These are phyloP conservation scores for Sarocladium strictum DNA, from an alignment of 2,329 filamentous ascomycete genomes.

Conservation along the genomic window DNA sequence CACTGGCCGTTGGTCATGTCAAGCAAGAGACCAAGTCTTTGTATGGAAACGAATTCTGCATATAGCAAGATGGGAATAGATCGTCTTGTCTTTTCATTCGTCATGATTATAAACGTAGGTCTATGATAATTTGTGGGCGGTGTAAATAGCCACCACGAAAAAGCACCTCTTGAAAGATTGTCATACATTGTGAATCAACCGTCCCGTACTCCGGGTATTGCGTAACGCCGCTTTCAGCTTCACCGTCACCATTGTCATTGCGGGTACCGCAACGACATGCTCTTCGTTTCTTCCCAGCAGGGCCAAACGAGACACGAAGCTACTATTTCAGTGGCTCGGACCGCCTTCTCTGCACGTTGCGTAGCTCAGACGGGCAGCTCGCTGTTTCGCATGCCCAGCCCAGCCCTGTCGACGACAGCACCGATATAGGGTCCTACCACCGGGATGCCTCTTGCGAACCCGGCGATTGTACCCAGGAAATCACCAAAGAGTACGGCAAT, in stretches of 20 bases:
- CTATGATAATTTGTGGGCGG: not conserved
- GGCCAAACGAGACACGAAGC: too few species aligned
- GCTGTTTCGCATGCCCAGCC: slow-evolving; percentile 64
- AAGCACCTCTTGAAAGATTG: not conserved
- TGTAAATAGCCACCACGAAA: not conserved
- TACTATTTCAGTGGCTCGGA: not conserved
- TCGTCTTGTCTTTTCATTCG: slow-evolving; percentile 7
- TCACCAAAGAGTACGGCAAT: slow-evolving; percentile 93
- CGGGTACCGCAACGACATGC: too few species aligned
- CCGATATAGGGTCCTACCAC: slow-evolving; percentile 84
- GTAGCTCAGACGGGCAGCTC: slow-evolving; percentile 65
- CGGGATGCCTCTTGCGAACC: slow-evolving; percentile 79
- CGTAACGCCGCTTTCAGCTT: not conserved
- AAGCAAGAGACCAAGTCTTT: not conserved
- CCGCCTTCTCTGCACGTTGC: not conserved
- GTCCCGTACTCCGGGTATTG: slow-evolving; percentile 4
- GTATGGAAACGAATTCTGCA: slow-evolving; percentile 4
- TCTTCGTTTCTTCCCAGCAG: not conserved
- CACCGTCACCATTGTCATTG: not conserved
- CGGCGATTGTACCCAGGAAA: slow-evolving; percentile 86
- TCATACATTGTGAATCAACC: not conserved
- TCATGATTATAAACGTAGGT: not conserved
- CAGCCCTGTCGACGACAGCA: slow-evolving; percentile 62
- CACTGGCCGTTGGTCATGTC: not conserved
- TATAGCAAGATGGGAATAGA: slow-evolving; percentile 8